Conservation (phyloP, 2,329 filamentous ascomycete genomes). For the Penicillium nordicum region DNA sequence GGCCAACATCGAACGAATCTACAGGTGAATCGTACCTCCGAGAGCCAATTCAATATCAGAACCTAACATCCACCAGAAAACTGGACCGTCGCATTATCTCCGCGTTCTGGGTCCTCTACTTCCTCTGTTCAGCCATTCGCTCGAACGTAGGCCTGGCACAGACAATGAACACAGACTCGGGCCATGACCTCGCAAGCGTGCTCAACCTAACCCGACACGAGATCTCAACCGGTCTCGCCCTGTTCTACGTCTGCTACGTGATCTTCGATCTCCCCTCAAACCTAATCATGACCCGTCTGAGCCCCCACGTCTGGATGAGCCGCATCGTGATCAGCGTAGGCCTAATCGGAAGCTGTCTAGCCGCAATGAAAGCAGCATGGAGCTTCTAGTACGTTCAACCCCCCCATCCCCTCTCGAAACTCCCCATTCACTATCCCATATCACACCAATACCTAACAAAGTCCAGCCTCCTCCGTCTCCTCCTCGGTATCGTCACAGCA, state of each 20-base stretch:
- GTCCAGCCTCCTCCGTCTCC: constrained; percentile 65
- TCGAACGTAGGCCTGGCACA: constrained; percentile 92
- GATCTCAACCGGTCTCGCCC: constrained; percentile 75
- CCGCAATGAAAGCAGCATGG: constrained; percentile 77
- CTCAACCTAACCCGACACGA: constrained; percentile 69
- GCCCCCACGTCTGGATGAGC: constrained; percentile 86
- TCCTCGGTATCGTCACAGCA: constrained; percentile 82
- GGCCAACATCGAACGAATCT: constrained; percentile 39
- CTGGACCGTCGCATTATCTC: constrained; percentile 58
- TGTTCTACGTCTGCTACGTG: constrained; percentile 92
- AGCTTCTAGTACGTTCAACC: constrained; percentile 64
- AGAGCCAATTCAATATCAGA: background rate
- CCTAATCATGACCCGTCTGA: constrained; percentile 79
- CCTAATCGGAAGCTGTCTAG: constrained; percentile 77
- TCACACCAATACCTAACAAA: constrained; percentile 5
- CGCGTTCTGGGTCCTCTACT: constrained; percentile 89
- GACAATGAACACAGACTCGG: constrained; percentile 74
- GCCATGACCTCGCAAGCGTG: constrained; percentile 71
- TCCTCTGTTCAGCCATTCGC: constrained; percentile 85
- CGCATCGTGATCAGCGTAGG: constrained; percentile 86
- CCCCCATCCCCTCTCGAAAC: background rate
- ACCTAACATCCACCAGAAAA: constrained; percentile 41
- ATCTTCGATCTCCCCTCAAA: constrained; percentile 87
- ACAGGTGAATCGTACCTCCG: constrained; percentile 25
- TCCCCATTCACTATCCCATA: background rate